Conservation (phyloP, 352 stramenopile species). For the Lagenidium sp. region DNA sequence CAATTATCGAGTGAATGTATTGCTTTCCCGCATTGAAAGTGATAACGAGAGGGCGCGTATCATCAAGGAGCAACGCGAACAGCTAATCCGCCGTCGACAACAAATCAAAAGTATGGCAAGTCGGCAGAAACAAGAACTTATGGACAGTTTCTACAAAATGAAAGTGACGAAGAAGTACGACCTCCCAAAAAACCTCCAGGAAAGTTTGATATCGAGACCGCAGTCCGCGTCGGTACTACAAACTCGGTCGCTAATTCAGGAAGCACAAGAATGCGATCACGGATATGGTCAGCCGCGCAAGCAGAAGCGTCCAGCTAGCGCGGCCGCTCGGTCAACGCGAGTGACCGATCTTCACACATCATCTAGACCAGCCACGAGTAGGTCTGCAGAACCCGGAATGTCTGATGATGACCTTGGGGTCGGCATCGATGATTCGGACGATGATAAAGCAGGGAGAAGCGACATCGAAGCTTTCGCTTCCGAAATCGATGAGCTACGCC, state of each 20-base stretch:
- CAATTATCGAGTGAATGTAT: conserved; percentile 38
- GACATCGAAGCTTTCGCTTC: conserved; percentile 11
- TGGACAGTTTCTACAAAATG: conserved; percentile 79
- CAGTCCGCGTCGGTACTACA: conserved; percentile 26
- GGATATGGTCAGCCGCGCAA: neutral
- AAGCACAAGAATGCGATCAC: neutral
- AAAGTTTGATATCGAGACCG: conserved; percentile 20
- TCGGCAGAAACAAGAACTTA: conserved; percentile 59
- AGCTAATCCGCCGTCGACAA: conserved; percentile 45
- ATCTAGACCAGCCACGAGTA: no score
- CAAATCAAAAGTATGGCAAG: conserved; percentile 53
- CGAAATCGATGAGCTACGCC: conserved; percentile 42
- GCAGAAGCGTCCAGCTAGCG: conserved; percentile 25
- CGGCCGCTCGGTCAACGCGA: conserved; percentile 14
- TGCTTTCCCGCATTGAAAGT: conserved; percentile 51
- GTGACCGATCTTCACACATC: no score
- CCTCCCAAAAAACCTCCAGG: conserved; percentile 37
- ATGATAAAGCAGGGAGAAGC: conserved; percentile 7
- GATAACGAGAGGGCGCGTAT: conserved; percentile 44
- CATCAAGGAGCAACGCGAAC: conserved; percentile 48
- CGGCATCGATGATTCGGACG: conserved; percentile 5
- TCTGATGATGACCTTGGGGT: conserved; percentile 14
- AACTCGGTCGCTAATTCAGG: conserved; percentile 24
- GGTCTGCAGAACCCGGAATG: no score
- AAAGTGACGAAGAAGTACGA: conserved; percentile 74